These are phyloP conservation scores for Gaertneriomyces sp. DNA, from an alignment of 192 early-diverging fungal genomes.

Conservation along the genomic window DNA sequence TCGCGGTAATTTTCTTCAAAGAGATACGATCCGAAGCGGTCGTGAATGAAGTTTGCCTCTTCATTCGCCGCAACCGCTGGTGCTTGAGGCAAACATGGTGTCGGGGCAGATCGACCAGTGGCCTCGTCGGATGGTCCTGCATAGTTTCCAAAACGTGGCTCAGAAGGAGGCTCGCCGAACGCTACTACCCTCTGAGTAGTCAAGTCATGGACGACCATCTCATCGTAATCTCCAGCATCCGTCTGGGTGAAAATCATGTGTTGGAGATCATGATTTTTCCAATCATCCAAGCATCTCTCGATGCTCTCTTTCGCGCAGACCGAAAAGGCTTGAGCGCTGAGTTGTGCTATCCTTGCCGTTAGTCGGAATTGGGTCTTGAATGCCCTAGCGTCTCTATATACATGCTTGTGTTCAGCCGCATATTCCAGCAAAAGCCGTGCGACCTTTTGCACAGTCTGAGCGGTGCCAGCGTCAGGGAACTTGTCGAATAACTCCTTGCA, in stretches of 20 bases:
- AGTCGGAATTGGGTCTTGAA: conserved; percentile 26
- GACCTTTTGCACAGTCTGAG: conserved; percentile 31
- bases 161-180: background rate
- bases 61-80: conserved; percentile 26
- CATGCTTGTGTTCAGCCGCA: conserved; percentile 30
- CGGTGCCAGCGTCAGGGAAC: conserved; percentile 32
- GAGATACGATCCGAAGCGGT: conserved; percentile 35
- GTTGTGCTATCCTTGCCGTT: conserved; percentile 40
- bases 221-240: conserved; percentile 47
- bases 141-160: background rate
- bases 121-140: background rate
- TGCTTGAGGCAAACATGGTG: conserved; percentile 18
- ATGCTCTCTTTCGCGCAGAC: conserved; percentile 31
- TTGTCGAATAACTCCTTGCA: conserved; percentile 50
- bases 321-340: conserved; percentile 35
- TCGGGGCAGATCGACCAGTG: background rate
- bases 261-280: conserved; percentile 45
- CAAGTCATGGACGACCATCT: conserved; percentile 11
- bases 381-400: conserved; percentile 34
- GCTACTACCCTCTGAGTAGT: background rate
- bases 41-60: conserved; percentile 32
- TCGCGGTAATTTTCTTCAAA: conserved; percentile 54
- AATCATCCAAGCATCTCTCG: conserved; percentile 40
- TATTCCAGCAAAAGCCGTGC: conserved; percentile 32
- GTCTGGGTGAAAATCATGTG: conserved; percentile 44